Evolutionary conservation across 148 eudicot genomes (phyloP).

Genomic region (Cornus kousa): DNA sequence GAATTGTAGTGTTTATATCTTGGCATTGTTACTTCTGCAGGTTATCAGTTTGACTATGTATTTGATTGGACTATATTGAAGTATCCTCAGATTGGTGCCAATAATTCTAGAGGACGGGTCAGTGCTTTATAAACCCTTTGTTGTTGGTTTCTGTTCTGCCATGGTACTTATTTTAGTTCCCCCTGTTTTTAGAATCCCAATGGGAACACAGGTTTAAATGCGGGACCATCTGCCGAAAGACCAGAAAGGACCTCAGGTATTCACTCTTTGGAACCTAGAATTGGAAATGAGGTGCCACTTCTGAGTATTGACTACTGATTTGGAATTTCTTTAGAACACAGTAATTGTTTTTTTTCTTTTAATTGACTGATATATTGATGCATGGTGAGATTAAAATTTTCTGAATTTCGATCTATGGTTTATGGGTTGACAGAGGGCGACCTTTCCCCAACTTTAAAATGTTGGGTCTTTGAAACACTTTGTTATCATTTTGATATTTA

Average conservation of each 20-base stretch:
- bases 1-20: not conserved
- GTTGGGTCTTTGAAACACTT: too few species aligned
- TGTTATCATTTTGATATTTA: too few species aligned
- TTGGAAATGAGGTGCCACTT: not conserved
- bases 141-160: not conserved
- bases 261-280: conserved; percentile 8
- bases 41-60: conserved; percentile 67
- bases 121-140: conserved; percentile 11
- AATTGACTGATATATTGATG: conserved; percentile 1
- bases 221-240: conserved; percentile 81
- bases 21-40: conserved; percentile 26
- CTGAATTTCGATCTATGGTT: not conserved
- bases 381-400: not conserved
- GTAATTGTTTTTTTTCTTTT: not conserved
- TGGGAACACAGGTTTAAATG: conserved; percentile 58
- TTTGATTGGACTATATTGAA: conserved; percentile 74
- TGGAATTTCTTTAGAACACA: not conserved
- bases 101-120: conserved; percentile 33
- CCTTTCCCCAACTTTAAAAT: not conserved
- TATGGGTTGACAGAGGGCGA: not conserved
- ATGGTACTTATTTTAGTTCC: conserved; percentile 10
- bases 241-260: conserved; percentile 85
- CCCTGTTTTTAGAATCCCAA: conserved; percentile 45
- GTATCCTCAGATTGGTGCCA: conserved; percentile 40
- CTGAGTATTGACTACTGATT: not conserved